Evolutionary conservation across 2,329 filamentous ascomycete genomes (phyloP).

Genomic region (Colletotrichum phormii): DNA sequence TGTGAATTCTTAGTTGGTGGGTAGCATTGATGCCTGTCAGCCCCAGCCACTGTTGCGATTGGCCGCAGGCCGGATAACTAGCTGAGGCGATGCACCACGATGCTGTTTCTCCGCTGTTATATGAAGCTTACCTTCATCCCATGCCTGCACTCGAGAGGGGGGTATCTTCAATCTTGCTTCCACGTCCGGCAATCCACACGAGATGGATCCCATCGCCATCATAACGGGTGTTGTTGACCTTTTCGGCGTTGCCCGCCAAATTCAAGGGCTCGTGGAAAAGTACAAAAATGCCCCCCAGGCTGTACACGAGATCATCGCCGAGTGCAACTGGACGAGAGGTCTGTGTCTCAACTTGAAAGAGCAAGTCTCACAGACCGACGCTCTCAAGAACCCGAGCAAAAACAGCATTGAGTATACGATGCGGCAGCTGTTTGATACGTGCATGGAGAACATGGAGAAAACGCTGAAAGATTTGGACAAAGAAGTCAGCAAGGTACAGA

Average conservation of each 20-base stretch:
- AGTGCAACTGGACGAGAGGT: slow-evolving; percentile 8
- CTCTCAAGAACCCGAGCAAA: not conserved
- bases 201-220: slow-evolving; percentile 17
- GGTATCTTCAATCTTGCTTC: not conserved
- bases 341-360: slow-evolving; percentile 1
- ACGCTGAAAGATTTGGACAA: slow-evolving; percentile 3
- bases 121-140: not conserved
- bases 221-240: slow-evolving; percentile 15
- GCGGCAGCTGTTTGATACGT: not conserved
- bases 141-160: not conserved
- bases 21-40: slow-evolving; percentile 6
- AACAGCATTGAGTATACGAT: not conserved
- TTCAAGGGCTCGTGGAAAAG: slow-evolving; percentile 12
- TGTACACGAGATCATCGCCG: not conserved
- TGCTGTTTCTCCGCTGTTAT: not conserved
- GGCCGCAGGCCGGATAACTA: not conserved
- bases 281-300: slow-evolving; percentile 14
- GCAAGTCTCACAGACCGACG: not conserved
- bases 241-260: not conserved
- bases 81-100: not conserved
- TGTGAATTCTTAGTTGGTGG: not conserved
- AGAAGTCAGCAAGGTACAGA: slow-evolving; percentile 3
- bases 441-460: not conserved
- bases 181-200: not conserved
- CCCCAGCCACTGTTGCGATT: not conserved